Evolutionary conservation across 768 basidiomycete genomes (phyloP).

Genomic region (Peribolospora kevripleyi): DNA sequence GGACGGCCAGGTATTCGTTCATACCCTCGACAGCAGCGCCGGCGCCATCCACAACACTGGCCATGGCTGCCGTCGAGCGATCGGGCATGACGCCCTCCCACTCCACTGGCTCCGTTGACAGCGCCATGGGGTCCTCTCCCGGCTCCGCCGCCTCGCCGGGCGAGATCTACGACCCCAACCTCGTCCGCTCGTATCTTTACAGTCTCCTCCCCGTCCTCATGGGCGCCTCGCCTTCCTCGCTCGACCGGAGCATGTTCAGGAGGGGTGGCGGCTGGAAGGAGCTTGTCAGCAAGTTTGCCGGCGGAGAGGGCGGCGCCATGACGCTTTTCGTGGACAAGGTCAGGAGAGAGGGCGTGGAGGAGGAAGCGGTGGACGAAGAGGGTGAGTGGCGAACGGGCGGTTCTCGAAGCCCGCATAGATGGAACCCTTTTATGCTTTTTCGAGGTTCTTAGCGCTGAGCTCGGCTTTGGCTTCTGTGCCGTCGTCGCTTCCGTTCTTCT

Average conservation of each 20-base stretch:
- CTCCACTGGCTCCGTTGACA: too few relatives aligned
- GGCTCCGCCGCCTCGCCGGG: too few relatives aligned
- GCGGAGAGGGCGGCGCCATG: slow-evolving; percentile 41
- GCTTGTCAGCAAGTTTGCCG: slow-evolving; percentile 47
- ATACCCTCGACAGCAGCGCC: too few relatives aligned
- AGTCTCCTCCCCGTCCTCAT: slow-evolving; percentile 55
- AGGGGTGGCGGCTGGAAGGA: slow-evolving; percentile 42
- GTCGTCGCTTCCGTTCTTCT: too few relatives aligned
- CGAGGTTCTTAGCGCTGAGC: too few relatives aligned
- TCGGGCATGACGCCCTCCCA: too few relatives aligned
- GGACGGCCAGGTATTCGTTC: too few relatives aligned
- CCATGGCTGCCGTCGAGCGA: too few relatives aligned
- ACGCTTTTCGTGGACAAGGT: slow-evolving; percentile 53
- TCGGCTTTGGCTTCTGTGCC: too few relatives aligned
- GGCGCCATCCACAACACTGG: too few relatives aligned
- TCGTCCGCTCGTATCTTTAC: slow-evolving; percentile 47
- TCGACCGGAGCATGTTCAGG: slow-evolving; percentile 36
- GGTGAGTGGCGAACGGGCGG: background rate
- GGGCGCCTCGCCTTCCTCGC: slow-evolving; percentile 41
- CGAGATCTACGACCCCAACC: slow-evolving; percentile 34
- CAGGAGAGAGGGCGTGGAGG: slow-evolving; percentile 41
- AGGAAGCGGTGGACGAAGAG: slow-evolving; percentile 3
- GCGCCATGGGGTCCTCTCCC: too few relatives aligned
- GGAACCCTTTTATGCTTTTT: too few relatives aligned
- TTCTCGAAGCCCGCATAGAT: slow-evolving; percentile 35